Base-by-base conservation (phyloP, 2,329 filamentous ascomycete species). In the Exophiala aquamarina region DNA sequence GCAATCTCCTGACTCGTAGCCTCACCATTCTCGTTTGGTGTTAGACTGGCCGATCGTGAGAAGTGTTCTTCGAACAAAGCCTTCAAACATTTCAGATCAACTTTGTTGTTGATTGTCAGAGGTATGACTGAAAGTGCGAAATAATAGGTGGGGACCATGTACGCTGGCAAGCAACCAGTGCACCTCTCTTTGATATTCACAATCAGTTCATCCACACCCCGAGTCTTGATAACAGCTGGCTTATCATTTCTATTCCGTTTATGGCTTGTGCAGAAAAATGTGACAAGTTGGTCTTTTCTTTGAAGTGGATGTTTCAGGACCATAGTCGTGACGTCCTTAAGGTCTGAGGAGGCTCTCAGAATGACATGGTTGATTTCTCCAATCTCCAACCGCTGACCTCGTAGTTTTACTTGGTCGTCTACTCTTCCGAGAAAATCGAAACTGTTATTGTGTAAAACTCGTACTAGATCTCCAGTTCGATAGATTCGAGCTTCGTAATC, bases 81-180 rank as follows among this genome's bases (percentile, higher is more conserved):
- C 47, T 79, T 84, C 2, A 96, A 68, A 28, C 75, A 73, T 60
- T 86, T 92, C 5, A 77, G 75, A 59, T 96, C 90, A 0, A 86
- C 85, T 63, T 96, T 96, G 67, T 95, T 95, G 65, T 95, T 96
- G 5, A 87, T 73, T 1, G 89, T 94, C 0, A 96, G 73, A 0
- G 91, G 91, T 44, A 96, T 82, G 6, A 71, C 75, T 0, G 82
- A 77, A 6, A 95, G 69, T 3, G 78, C 79, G 18, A 95, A 71
- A 49, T 94, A 82, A 60, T 93, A 88, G 0, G 89, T 91, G 1
- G 91, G 92, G 2, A 96, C 80, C 91, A 96, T 96, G 64, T 96
- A 96, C 0, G 77, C 79, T 0, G 91, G 87, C 3, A 96, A 75
- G 17, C 74, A 81, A 2, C 78, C 71, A 26, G 79, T 78, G 57